Base-by-base conservation (phyloP, 2,329 filamentous ascomycete genomes). In the Curvularia sp. region DNA sequence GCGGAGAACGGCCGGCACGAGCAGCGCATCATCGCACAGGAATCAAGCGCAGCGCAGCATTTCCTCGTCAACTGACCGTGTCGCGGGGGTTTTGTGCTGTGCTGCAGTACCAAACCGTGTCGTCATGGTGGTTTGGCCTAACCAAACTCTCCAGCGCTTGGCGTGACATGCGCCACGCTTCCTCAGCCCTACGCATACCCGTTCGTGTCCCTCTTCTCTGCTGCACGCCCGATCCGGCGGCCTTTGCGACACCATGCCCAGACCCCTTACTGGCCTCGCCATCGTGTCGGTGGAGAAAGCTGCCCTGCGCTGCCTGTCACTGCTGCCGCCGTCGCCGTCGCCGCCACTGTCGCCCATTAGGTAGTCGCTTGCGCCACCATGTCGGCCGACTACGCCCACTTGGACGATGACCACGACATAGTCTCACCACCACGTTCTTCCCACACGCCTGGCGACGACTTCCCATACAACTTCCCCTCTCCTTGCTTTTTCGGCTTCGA, bases 11-110 rank as follows among this genome's bases (percentile, higher is more conserved):
- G 57, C 27, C 64, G 65, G 57, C 64, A 68, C 58, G 60, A 64
- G 61, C 68, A 67, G 71, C 73, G 71, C 74, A 76, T 75, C 50
- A 45, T 76, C 60, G 61, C 47, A 47, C 57, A 41, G 32, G 27
- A 23, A 19, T 43, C 9, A 48, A 36, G 53, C 43, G 55, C 48
- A 66, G 69, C 65, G 70, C 66, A 63, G 63, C 74, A 76, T 76
- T 18, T 51, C 60, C 64, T 56, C 43, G 51, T 3, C 2, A 7
- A 8, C 4, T n/a, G 41, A n/a, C 7, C 41, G 23, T 43, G 41
- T 43, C 23, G 12, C 25, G 10, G 15, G n/a, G 38, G 8, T 28
- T 15, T 39, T n/a, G n/a, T 6, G 34, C 32, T 13, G 18, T 23
- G 5, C 7, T 18, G 19, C 10, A 15, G 13, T 28, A 1, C 10